Conservation (phyloP, 768 basidiomycete species). For the Coprinopsis sp. region DNA sequence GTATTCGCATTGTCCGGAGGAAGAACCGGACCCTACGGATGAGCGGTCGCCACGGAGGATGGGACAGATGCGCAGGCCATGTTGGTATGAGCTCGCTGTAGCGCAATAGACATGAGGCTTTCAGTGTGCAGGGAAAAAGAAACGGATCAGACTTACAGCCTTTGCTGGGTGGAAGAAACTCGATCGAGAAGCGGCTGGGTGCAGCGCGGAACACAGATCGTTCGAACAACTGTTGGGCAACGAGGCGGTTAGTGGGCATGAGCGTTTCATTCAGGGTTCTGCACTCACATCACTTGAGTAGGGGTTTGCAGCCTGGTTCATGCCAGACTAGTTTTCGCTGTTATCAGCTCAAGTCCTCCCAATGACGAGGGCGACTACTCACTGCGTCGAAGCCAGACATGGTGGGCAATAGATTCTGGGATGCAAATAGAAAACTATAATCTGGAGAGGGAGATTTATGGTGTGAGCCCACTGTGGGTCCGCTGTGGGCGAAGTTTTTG, state of each 20-base stretch:
- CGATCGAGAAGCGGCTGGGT: slow-evolving; percentile 55
- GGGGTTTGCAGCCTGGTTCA: not conserved
- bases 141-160: slow-evolving; percentile 35
- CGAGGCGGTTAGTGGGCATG: slow-evolving; percentile 1
- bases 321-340: not conserved
- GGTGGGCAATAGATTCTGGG: not conserved
- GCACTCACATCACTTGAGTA: slow-evolving; percentile 6
- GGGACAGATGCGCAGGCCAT: slow-evolving; percentile 59
- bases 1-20: slow-evolving; percentile 39
- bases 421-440: slow-evolving; percentile 1
- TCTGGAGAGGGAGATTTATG: no score
- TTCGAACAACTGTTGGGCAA: slow-evolving; percentile 50
- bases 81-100: slow-evolving; percentile 49
- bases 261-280: not conserved
- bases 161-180: slow-evolving; percentile 55
- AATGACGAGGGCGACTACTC: not conserved
- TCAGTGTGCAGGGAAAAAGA: slow-evolving; percentile 11
- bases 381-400: not conserved
- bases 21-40: slow-evolving; percentile 28
- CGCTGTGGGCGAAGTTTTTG: not conserved
- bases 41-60: slow-evolving; percentile 32
- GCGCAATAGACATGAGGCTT: not conserved
- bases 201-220: slow-evolving; percentile 56
- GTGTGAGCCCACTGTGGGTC: not conserved
- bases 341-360: not conserved